A percentile compares a stretch with the other conserved stretches of the same genome.
Conservation (phyloP, 495 filamentous ascomycete genomes). For the Acidiella bohemica region DNA sequence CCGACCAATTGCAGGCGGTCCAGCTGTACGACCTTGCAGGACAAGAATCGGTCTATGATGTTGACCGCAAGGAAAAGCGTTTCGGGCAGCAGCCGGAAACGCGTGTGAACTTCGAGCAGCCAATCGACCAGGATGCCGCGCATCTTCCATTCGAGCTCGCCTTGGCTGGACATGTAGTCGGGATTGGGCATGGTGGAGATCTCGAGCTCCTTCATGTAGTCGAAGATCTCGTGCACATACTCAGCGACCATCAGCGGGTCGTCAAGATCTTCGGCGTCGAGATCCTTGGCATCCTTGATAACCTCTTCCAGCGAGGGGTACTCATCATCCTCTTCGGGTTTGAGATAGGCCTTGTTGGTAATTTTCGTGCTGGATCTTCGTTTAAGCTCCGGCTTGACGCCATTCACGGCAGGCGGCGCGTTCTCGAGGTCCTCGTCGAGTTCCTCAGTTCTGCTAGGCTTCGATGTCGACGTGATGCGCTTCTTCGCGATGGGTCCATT, state of each 20-base stretch:
- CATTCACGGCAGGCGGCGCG: slow-evolving; percentile 41
- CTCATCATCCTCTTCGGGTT: slow-evolving; percentile 34
- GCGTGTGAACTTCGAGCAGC: slow-evolving; percentile 94
- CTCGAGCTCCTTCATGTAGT: slow-evolving; percentile 84
- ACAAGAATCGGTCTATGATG: slow-evolving; percentile 95
- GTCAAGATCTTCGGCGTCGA: slow-evolving; percentile 77
- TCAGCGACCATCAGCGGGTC: slow-evolving; percentile 97
- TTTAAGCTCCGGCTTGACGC: slow-evolving; percentile 10
- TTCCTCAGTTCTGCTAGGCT: slow-evolving; percentile 38
- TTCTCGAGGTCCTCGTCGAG: slow-evolving; percentile 45
- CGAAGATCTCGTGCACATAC: slow-evolving; percentile 94
- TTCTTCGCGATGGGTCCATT: slow-evolving; percentile 48
- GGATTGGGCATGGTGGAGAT: slow-evolving; percentile 73
- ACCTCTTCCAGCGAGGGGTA: slow-evolving; percentile 28
- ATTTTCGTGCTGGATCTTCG: slow-evolving; percentile 15
- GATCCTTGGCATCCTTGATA: slow-evolving; percentile 39
- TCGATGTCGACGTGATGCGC: slow-evolving; percentile 39
- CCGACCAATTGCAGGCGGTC: slow-evolving; percentile 93
- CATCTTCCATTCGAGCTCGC: slow-evolving; percentile 95
- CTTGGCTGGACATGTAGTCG: slow-evolving; percentile 85
- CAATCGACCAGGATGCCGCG: slow-evolving; percentile 95
- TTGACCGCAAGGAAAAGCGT: slow-evolving; percentile 95
- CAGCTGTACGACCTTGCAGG: slow-evolving; percentile 80
- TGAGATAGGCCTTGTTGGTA: slow-evolving; percentile 3
- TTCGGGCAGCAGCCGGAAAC: slow-evolving; percentile 94